Percentiles rank a stretch among this genome's conserved stretches.
Evolutionary conservation across 2,329 filamentous ascomycete species (phyloP).

Genomic region (Fusarium sp.): DNA sequence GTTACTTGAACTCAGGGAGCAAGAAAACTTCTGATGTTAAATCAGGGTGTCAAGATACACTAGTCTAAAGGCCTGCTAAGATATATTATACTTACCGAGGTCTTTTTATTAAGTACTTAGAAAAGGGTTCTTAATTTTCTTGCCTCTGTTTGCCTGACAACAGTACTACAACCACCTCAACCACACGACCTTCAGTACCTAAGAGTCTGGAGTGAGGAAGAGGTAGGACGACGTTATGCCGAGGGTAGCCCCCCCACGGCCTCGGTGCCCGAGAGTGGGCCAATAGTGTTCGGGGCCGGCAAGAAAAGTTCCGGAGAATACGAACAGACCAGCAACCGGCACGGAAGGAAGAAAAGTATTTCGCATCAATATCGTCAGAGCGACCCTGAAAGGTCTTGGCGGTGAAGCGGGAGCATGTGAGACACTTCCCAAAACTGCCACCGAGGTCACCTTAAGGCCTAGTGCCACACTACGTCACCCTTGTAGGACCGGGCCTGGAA

Average conservation of each 20-base stretch:
- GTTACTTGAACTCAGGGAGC: neutral
- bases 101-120: neutral
- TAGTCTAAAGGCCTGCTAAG: neutral
- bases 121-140: neutral
- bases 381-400: slow-evolving; percentile 32
- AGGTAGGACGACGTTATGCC: slow-evolving; percentile 2
- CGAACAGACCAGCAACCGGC: slow-evolving; percentile 3
- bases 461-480: slow-evolving; percentile 41
- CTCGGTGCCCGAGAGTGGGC: slow-evolving; percentile 33
- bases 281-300: slow-evolving; percentile 10
- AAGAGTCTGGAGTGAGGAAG: neutral
- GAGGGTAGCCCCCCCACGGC: slow-evolving; percentile 19
- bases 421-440: slow-evolving; percentile 40
- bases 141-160: neutral
- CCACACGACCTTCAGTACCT: neutral
- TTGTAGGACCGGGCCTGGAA: slow-evolving; percentile 23
- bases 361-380: slow-evolving; percentile 3
- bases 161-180: neutral
- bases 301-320: slow-evolving; percentile 1
- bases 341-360: slow-evolving; percentile 9
- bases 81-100: no score
- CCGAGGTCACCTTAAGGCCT: slow-evolving; percentile 31
- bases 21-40: neutral
- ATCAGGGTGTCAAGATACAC: neutral
- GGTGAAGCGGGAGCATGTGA: slow-evolving; percentile 40